Evolutionary conservation across 495 filamentous ascomycete species (phyloP).

Genomic region (Podospora pseudopauciseta): DNA sequence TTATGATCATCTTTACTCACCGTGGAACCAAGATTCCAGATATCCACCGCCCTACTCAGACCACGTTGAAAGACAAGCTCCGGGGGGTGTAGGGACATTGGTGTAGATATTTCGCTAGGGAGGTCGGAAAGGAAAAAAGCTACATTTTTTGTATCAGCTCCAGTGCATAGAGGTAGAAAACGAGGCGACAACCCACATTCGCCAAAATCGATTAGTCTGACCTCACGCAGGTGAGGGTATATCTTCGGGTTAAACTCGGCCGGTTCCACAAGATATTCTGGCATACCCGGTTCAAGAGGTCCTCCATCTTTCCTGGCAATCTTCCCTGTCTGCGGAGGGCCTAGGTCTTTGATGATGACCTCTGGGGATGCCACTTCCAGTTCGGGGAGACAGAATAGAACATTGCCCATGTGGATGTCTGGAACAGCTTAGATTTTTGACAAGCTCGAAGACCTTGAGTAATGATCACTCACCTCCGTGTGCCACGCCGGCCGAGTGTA

Average conservation of each 20-base stretch:
- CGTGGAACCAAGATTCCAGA: slow-evolving; percentile 4
- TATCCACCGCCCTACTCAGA: neutral
- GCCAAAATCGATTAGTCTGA: neutral
- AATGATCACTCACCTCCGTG: neutral
- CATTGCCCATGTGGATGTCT: slow-evolving; percentile 3
- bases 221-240: neutral
- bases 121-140: neutral
- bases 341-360: neutral
- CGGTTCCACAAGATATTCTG: neutral
- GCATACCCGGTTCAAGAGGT: neutral
- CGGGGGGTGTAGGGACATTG: neutral
- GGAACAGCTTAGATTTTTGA: too few species aligned
- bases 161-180: neutral
- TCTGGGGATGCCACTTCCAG: neutral
- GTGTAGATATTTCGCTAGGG: neutral
- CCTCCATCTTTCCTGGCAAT: neutral
- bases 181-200: neutral
- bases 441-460: too few species aligned
- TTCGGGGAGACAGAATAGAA: neutral
- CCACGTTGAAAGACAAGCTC: neutral
- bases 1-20: neutral
- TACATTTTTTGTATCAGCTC: neutral
- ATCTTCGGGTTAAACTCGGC: neutral
- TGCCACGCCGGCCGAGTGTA: neutral
- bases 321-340: neutral